Conservation (phyloP, 257 asterid species). For the Solanum verrucosum region DNA sequence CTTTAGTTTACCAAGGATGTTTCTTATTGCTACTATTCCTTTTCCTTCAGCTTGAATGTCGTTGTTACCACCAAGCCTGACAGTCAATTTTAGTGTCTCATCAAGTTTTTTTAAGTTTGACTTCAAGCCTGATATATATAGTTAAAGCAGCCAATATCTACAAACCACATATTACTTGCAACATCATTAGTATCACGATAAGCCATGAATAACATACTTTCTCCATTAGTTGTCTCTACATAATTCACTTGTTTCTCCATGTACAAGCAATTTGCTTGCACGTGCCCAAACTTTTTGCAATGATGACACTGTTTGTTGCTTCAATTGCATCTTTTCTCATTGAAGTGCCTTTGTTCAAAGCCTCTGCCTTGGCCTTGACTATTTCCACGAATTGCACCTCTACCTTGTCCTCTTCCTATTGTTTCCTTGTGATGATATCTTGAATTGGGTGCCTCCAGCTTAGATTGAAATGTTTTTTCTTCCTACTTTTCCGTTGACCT, state of each 20-base stretch:
- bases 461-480: conserved; percentile 5
- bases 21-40: background rate
- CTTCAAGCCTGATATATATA: too few species aligned
- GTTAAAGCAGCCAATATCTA: too few species aligned
- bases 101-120: too few species aligned
- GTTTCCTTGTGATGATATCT: background rate
- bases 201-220: too few species aligned
- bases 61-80: background rate
- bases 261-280: background rate
- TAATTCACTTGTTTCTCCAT: background rate
- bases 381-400: background rate
- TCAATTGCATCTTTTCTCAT: background rate
- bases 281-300: background rate
- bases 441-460: background rate
- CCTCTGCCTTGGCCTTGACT: background rate
- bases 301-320: background rate
- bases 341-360: background rate
- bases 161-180: too few species aligned
- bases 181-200: too few species aligned
- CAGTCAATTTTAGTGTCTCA: background rate
- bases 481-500: background rate
- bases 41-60: background rate
- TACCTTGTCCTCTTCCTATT: background rate
- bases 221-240: too few species aligned
- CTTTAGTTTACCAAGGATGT: background rate